Base-by-base conservation (phyloP, 345 rosid genomes). In the Populus nigra region DNA sequence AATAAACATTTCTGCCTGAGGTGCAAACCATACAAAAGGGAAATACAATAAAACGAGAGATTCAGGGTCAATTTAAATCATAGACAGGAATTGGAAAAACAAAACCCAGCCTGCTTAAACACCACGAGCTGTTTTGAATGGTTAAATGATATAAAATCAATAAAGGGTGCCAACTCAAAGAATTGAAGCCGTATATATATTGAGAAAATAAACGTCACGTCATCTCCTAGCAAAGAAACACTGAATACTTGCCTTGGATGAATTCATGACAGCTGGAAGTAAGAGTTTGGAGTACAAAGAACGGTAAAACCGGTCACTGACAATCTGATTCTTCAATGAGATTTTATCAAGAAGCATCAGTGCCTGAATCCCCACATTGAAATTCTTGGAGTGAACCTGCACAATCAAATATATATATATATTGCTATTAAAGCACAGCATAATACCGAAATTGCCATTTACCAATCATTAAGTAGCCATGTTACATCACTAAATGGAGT, bases 281-380 rank as follows among this genome's bases (percentile, higher is more conserved):
- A 96, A 86, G 74, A 96, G 97, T 75, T 93, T 96, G 39, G 98
- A 88, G 85, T 93, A 96, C 85, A 93, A 84, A 59, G 99, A 93
- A 78, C 94, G 97, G 84, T 96, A 93, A 89, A 90, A 93, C 50
- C 97, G 85, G 73, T 96, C 98, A 74, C 99, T 96, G 81, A 88
- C 98, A 83, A 92, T 87, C 88, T 92, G 96, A 88, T 93, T 93
- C 88, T 89, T 96, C 62, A 97, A 90, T 33, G 99, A 96, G 80
- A 96, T 93, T 86, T 96, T 96, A 84, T 96, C 93, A 74, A 96
- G 95, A 87, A 96, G 99, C 97, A 92, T 87, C 79, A 93, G 78
- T 27, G 98, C 95, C 82, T 96, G 98, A 80, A 96, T 88, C 79
- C 97, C 99, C 27, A 96, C 92, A 79, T 93, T 96, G 73, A 96